phyloP scores from a whole-genome alignment of 805 yeast genomes.

The Cyberlindnera americana region DNA sequence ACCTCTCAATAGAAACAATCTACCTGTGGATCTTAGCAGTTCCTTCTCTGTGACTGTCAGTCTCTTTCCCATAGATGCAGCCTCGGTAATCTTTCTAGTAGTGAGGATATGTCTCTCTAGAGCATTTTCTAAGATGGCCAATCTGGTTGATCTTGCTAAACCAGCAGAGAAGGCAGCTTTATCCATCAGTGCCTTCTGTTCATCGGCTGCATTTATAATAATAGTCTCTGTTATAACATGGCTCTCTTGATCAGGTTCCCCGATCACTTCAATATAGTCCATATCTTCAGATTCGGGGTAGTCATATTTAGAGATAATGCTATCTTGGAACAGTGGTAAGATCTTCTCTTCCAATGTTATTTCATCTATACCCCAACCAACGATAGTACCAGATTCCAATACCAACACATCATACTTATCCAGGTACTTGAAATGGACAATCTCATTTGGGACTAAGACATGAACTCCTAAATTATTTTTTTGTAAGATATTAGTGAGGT shows the following conservation, averaged over 20 bases:
- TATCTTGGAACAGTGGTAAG: conserved; percentile 47
- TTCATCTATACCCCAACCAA: conserved; percentile 81
- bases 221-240: conserved; percentile 68
- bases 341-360: conserved; percentile 41
- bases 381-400: conserved; percentile 72
- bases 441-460: conserved; percentile 62
- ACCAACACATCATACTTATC: conserved; percentile 57
- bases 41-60: conserved; percentile 55
- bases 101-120: conserved; percentile 64
- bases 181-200: conserved; percentile 55
- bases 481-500: conserved; percentile 42
- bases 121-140: conserved; percentile 72
- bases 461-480: conserved; percentile 32
- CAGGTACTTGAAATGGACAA: conserved; percentile 48
- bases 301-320: conserved; percentile 45
- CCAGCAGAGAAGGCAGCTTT: conserved; percentile 90
- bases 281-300: conserved; percentile 77
- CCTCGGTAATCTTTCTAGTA: conserved; percentile 63
- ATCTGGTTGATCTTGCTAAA: conserved; percentile 77
- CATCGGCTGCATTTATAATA: conserved; percentile 50
- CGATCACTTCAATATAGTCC: conserved; percentile 53
- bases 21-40: conserved; percentile 67
- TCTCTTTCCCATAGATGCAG: conserved; percentile 57
- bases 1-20: conserved; percentile 72
- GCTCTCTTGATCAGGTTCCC: conserved; percentile 29